Evolutionary conservation across 139 green algal species (phyloP).

Genomic region (Deuterostichococcus epilithicus): DNA sequence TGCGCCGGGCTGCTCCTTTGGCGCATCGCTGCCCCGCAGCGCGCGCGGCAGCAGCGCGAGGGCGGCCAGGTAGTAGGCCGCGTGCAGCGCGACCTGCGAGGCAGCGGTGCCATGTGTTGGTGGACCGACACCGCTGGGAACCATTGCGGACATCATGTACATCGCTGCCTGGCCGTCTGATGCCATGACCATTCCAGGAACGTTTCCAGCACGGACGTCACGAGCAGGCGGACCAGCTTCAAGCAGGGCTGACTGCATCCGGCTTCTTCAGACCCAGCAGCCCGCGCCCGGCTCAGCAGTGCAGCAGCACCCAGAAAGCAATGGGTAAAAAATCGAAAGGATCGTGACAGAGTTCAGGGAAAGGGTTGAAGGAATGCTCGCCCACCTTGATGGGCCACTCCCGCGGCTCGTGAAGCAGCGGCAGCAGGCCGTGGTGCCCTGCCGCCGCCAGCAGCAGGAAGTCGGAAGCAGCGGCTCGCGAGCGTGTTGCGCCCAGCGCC

Average conservation of each 20-base stretch:
- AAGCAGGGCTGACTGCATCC: no score
- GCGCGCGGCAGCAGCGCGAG: constrained; percentile 6
- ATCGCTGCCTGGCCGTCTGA: no score
- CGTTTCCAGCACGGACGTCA: no score
- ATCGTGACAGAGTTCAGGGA: not conserved
- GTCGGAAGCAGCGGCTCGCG: constrained; percentile 17
- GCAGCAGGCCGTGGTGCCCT: constrained; percentile 67
- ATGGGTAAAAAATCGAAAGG: not conserved
- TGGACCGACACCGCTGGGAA: not conserved
- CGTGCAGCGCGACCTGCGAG: constrained; percentile 37
- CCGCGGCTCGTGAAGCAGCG: constrained; percentile 68
- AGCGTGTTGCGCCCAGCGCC: constrained; percentile 35
- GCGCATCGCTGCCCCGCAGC: not conserved
- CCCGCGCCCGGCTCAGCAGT: no score
- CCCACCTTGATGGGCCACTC: constrained; percentile 79
- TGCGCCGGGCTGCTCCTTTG: not conserved
- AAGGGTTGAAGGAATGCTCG: not conserved
- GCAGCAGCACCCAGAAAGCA: not conserved
- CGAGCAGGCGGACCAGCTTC: no score
- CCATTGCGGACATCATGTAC: no score
- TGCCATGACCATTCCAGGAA: no score
- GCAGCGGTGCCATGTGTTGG: no score
- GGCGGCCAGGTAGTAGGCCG: constrained; percentile 32
- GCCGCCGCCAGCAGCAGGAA: constrained; percentile 54
- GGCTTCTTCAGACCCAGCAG: no score